Evolutionary conservation across 2,329 filamentous ascomycete genomes (phyloP).

Genomic region (Raffaelea ambrosiae): DNA sequence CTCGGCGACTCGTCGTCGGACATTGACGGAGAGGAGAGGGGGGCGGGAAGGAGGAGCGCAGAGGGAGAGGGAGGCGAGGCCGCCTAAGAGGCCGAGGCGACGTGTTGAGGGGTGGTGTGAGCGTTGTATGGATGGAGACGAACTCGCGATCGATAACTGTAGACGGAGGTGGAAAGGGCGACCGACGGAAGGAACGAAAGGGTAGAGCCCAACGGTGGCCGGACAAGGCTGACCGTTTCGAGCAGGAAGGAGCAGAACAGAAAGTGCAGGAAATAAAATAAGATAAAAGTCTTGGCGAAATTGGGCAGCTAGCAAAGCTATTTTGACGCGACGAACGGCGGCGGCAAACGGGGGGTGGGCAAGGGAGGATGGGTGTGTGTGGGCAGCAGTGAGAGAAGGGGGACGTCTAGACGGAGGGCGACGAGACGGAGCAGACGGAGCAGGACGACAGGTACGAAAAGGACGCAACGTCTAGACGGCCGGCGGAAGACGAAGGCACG

Average conservation of each 20-base stretch:
- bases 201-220: background rate
- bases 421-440: background rate
- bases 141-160: no score
- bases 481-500: background rate
- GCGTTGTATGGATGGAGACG: background rate
- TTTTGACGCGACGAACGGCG: background rate
- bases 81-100: background rate
- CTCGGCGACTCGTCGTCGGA: slow-evolving; percentile 21
- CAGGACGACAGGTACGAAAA: background rate
- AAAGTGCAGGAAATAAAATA: background rate
- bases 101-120: background rate
- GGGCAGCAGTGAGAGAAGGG: background rate
- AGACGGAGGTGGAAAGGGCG: background rate
- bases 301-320: background rate
- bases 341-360: background rate
- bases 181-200: background rate
- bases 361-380: background rate
- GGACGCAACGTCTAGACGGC: no score
- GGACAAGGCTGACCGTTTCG: background rate
- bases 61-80: background rate
- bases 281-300: background rate
- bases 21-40: slow-evolving; percentile 15
- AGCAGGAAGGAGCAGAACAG: background rate
- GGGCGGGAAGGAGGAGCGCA: background rate
- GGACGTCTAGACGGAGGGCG: background rate